A percentile compares a stretch with the other conserved stretches of the same genome.
phyloP scores from a whole-genome alignment of 208 protist genomes.

The Acanthamoeba healyi region DNA sequence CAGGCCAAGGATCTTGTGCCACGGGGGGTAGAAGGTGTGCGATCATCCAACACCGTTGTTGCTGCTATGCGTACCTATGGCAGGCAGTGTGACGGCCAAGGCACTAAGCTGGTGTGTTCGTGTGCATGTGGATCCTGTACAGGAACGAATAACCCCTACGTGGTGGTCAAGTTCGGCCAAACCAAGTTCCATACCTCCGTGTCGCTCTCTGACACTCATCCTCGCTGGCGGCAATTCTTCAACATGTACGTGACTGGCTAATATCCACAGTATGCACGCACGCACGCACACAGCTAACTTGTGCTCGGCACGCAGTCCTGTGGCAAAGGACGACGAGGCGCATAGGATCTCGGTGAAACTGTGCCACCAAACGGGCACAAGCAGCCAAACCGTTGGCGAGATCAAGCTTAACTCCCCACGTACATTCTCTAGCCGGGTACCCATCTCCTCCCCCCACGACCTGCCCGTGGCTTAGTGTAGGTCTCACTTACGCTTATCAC shows the following conservation, averaged over 20 bases:
- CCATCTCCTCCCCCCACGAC: neutral
- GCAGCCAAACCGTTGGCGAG: neutral
- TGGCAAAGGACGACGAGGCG: conserved; percentile 15
- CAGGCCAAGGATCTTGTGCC: neutral
- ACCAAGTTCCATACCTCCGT: neutral
- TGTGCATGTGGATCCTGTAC: too few species aligned
- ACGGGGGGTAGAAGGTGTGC: neutral
- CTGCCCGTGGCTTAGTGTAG: too few species aligned
- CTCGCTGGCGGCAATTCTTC: conserved; percentile 16
- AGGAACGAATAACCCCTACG: neutral
- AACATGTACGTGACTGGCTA: neutral
- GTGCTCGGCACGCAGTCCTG: neutral
- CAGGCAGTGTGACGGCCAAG: too few species aligned
- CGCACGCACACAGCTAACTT: too few species aligned
- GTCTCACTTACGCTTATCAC: neutral
- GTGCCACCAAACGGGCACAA: neutral
- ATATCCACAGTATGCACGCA: too few species aligned
- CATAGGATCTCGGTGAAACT: neutral
- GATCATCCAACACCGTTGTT: neutral
- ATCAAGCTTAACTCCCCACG: neutral
- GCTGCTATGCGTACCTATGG: too few species aligned
- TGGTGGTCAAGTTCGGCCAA: conserved; percentile 13
- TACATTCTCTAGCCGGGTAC: neutral
- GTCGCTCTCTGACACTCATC: neutral
- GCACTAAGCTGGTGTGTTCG: too few species aligned